Evolutionary conservation across 139 green algal genomes (phyloP), one percentile per base, ranked within the genome.

Genomic region (Chlorella sp.): DNA sequence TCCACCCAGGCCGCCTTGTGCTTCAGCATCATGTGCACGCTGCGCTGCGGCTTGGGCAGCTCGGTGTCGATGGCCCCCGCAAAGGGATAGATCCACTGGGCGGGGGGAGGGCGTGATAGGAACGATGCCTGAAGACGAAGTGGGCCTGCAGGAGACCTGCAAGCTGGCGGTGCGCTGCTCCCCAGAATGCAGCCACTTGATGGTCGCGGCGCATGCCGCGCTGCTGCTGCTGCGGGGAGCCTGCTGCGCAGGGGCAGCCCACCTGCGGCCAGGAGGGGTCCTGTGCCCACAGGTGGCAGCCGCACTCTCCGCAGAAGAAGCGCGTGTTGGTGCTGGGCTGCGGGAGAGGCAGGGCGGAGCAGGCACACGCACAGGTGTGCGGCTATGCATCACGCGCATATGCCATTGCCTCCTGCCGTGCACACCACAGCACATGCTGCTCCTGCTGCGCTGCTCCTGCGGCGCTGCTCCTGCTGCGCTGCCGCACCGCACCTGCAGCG

Each of bases 51-150:
- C 30, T 28, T 28, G 14, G 90, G 87, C 72, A 94, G 84, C 28
- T 83, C 43, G 34, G 85, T 92, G 80, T 94, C 90, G 34, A 94
- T 93, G 7, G 90, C 90, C n/a, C 76, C 82, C 46, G 90, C 90
- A 70, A 90, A 79, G 24, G 90, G 90, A 58, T 93, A 86, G 22
- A 93, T 60, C 62, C 86, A 83, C 58, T 87, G 51, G 13, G 16
- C 51, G n/a, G n/a, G n/a, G n/a, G n/a, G n/a, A n/a, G n/a, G n/a
- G n/a, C n/a, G n/a, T n/a, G n/a, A n/a, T n/a, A n/a, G n/a, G n/a
- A n/a, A n/a, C n/a, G n/a, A n/a, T n/a, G n/a, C n/a, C n/a, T n/a
- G n/a, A n/a, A n/a, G n/a, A n/a, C n/a, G n/a, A n/a, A n/a, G n/a
- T n/a, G n/a, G n/a, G n/a, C n/a, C n/a, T n/a, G n/a, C n/a, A n/a